A percentile compares a stretch with the other conserved stretches of the same genome.
Conservation (phyloP, 768 basidiomycete species). For the Jaapia argillacea region DNA sequence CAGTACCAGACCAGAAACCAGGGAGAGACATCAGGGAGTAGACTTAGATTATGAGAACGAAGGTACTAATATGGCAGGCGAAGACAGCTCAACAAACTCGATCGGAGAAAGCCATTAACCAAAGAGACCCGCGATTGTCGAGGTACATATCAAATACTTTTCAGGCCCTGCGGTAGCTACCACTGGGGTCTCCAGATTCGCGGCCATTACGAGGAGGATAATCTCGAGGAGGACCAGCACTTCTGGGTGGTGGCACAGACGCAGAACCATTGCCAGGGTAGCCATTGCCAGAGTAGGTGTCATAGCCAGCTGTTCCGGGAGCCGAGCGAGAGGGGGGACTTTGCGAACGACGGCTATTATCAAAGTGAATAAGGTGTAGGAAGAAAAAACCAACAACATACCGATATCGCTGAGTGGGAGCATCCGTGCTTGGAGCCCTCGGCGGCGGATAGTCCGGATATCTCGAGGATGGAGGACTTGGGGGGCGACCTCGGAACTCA, state of each 20-base stretch:
- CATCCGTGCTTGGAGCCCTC: conserved; percentile 9
- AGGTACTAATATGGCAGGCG: too few species aligned
- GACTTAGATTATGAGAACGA: too few species aligned
- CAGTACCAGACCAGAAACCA: too few species aligned
- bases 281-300: background rate
- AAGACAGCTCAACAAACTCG: too few species aligned
- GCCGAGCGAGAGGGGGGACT: conserved; percentile 12
- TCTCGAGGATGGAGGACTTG: conserved; percentile 14
- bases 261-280: too few species aligned
- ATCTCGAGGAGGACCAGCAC: conserved; percentile 10
- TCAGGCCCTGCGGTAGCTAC: too few species aligned
- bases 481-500: conserved; percentile 13
- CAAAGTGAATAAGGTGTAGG: background rate
- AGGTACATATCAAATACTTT: too few species aligned
- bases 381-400: conserved; percentile 2
- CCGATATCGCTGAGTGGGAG: conserved; percentile 6
- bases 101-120: too few species aligned
- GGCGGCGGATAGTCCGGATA: conserved; percentile 14
- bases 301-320: conserved; percentile 6
- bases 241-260: background rate
- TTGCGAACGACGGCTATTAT: conserved; percentile 12
- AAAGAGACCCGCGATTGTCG: too few species aligned
- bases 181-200: too few species aligned
- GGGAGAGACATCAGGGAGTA: too few species aligned
- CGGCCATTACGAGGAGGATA: conserved; percentile 11